A percentile compares a stretch with the other conserved stretches of the same genome.
Evolutionary conservation across 805 yeast genomes (phyloP).

Genomic region (Blastobotrys attinorum): DNA sequence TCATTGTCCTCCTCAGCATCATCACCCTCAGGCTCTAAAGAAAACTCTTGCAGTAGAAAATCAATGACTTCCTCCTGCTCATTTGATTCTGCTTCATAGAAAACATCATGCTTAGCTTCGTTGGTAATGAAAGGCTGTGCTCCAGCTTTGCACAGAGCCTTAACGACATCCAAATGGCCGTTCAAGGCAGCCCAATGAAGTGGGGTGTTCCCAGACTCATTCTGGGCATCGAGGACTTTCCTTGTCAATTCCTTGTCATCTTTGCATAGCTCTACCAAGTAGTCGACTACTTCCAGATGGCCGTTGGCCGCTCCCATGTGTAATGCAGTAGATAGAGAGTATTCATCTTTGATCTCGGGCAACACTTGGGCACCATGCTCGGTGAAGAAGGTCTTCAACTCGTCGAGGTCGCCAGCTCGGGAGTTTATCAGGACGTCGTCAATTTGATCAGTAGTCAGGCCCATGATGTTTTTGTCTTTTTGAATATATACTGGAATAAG

Average conservation of each 20-base stretch:
- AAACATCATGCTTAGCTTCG: constrained; percentile 67
- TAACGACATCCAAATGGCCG: constrained; percentile 69
- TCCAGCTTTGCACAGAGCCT: constrained; percentile 61
- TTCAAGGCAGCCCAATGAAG: constrained; percentile 94
- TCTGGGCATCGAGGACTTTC: constrained; percentile 43
- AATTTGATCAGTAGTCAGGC: constrained; percentile 56
- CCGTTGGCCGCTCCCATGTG: constrained; percentile 98
- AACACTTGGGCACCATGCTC: constrained; percentile 19
- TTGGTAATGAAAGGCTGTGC: constrained; percentile 82
- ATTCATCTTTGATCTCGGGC: constrained; percentile 50
- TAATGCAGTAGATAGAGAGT: constrained; percentile 62
- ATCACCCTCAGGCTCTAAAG: constrained; percentile 53
- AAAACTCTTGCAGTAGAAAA: constrained; percentile 64
- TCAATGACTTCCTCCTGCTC: constrained; percentile 69
- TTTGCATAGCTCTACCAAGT: constrained; percentile 34
- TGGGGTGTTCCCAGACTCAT: constrained; percentile 87
- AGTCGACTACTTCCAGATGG: constrained; percentile 59
- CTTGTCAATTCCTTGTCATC: constrained; percentile 31
- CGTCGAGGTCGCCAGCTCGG: constrained; percentile 79
- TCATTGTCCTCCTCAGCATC: constrained; percentile 28
- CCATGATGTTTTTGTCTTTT: not conserved
- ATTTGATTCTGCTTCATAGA: constrained; percentile 82
- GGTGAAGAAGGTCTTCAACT: constrained; percentile 60
- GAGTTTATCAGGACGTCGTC: constrained; percentile 79
- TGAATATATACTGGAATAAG: no score